These are phyloP conservation scores for Diaporthe destruens DNA, from an alignment of 2,329 filamentous ascomycete genomes.

Conservation along the genomic window DNA sequence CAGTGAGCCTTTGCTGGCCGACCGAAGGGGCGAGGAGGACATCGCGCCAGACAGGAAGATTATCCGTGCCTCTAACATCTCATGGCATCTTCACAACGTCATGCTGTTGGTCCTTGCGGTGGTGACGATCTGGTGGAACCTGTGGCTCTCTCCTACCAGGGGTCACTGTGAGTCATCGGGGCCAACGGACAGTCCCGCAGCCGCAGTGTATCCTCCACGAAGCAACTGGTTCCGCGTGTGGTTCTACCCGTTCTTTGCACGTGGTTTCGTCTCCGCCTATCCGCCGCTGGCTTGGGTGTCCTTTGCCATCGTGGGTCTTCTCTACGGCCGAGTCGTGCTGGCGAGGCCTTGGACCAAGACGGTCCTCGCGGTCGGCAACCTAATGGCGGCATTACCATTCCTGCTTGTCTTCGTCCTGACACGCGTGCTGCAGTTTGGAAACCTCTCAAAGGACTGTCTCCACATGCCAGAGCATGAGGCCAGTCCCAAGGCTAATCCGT, in stretches of 20 bases:
- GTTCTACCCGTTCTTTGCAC: conserved; percentile 53
- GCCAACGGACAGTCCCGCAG: not conserved
- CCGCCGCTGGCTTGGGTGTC: conserved; percentile 62
- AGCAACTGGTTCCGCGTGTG: conserved; percentile 52
- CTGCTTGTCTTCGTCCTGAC: conserved; percentile 56
- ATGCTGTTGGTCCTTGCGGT: conserved; percentile 51
- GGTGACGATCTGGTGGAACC: conserved; percentile 60
- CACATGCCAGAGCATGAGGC: conserved; percentile 53
- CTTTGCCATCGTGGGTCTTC: conserved; percentile 58
- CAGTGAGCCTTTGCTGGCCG: conserved; percentile 49
- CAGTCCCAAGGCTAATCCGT: conserved; percentile 53
- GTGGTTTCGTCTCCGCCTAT: conserved; percentile 54
- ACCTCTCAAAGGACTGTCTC: conserved; percentile 59
- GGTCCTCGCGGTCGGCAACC: conserved; percentile 48
- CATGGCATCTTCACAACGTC: conserved; percentile 58
- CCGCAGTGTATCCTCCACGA: conserved; percentile 36
- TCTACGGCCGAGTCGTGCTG: conserved; percentile 57
- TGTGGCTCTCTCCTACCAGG: conserved; percentile 57
- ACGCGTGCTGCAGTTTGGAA: conserved; percentile 56
- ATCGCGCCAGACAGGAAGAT: conserved; percentile 44
- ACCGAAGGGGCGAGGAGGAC: conserved; percentile 37
- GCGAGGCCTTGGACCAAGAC: conserved; percentile 49
- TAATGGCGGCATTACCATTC: conserved; percentile 49
- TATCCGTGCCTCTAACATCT: conserved; percentile 47
- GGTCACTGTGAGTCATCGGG: conserved; percentile 51